Evolutionary conservation across 176 grass and related monocot genomes (phyloP).

Genomic region (Oryza australiensis): DNA sequence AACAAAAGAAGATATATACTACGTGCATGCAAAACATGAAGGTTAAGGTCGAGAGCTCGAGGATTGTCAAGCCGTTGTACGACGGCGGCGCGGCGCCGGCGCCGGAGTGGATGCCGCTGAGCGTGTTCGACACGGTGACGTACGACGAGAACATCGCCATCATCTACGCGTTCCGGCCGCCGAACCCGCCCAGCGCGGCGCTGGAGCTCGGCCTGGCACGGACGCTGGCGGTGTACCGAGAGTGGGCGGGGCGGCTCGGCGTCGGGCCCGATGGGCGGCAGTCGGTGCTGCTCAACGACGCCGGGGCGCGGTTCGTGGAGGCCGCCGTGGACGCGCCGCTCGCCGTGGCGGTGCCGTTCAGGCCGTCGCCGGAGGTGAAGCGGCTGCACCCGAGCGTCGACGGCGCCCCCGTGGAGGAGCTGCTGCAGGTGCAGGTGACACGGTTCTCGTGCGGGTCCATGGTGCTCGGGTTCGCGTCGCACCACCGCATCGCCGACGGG

Average conservation of each 20-base stretch:
- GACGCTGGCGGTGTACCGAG: conserved; percentile 53
- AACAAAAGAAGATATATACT: not conserved
- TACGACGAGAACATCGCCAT: conserved; percentile 62
- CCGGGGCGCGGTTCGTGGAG: conserved; percentile 54
- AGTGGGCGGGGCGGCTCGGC: conserved; percentile 51
- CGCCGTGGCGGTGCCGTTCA: conserved; percentile 31
- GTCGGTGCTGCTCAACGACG: conserved; percentile 53
- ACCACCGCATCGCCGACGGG: conserved; percentile 64
- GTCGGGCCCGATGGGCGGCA: conserved; percentile 27
- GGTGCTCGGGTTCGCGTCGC: conserved; percentile 38
- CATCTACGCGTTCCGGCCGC: conserved; percentile 74
- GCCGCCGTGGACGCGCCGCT: conserved; percentile 53
- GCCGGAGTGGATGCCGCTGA: conserved; percentile 40
- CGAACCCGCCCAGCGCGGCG: conserved; percentile 45
- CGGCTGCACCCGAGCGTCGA: conserved; percentile 51
- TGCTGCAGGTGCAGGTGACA: conserved; percentile 65
- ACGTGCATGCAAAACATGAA: conserved; percentile 23
- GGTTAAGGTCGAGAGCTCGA: conserved; percentile 49
- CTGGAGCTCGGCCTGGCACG: conserved; percentile 44
- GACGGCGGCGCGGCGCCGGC: conserved; percentile 2
- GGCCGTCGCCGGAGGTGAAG: conserved; percentile 44
- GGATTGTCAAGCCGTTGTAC: conserved; percentile 49
- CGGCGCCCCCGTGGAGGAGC: conserved; percentile 35
- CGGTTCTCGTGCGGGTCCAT: conserved; percentile 67
- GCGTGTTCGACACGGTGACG: conserved; percentile 64